Percentiles rank a stretch among this genome's conserved stretches.
Conservation (phyloP, 2,329 filamentous ascomycete species). For the Xylaria hypoxylon region DNA sequence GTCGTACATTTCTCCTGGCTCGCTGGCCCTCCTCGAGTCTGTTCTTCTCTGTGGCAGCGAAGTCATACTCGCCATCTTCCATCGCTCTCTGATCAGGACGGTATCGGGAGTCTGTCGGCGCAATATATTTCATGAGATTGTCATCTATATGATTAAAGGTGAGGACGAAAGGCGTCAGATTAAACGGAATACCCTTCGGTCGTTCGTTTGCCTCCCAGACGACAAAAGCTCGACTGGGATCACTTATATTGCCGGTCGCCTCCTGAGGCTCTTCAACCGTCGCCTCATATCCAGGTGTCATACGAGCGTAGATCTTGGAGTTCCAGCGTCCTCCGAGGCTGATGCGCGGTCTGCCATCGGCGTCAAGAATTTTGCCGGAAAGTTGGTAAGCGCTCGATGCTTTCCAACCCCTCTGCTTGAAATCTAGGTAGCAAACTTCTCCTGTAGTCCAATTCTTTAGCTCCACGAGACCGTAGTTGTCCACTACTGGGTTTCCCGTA, state of each 20-base stretch:
- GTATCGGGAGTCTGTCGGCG: slow-evolving; percentile 93
- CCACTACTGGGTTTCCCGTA: slow-evolving; percentile 94
- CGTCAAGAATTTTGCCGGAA: slow-evolving; percentile 84
- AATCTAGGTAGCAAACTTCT: slow-evolving; percentile 88
- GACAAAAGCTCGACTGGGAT: slow-evolving; percentile 81
- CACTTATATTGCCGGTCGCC: slow-evolving; percentile 66
- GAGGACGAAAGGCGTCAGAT: slow-evolving; percentile 94
- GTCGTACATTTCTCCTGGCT: slow-evolving; percentile 76
- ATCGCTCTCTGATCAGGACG: slow-evolving; percentile 96
- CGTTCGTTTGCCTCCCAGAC: slow-evolving; percentile 91
- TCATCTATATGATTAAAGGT: slow-evolving; percentile 94
- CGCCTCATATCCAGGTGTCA: slow-evolving; percentile 90
- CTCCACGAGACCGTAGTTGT: slow-evolving; percentile 97
- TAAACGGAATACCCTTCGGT: slow-evolving; percentile 90
- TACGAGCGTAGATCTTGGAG: slow-evolving; percentile 92
- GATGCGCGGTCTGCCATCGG: slow-evolving; percentile 83
- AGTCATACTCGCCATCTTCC: slow-evolving; percentile 97
- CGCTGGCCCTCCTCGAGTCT: slow-evolving; percentile 93
- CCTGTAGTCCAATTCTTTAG: slow-evolving; percentile 98
- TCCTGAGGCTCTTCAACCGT: slow-evolving; percentile 70
- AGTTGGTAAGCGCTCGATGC: slow-evolving; percentile 91
- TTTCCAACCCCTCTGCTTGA: slow-evolving; percentile 97
- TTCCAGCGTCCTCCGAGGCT: slow-evolving; percentile 97
- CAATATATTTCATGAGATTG: slow-evolving; percentile 78
- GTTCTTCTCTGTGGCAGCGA: slow-evolving; percentile 94